A percentile compares a stretch with the other conserved stretches of the same genome.
phyloP scores from a whole-genome alignment of 2,329 filamentous ascomycete genomes.

The Cytospora leucostoma region DNA sequence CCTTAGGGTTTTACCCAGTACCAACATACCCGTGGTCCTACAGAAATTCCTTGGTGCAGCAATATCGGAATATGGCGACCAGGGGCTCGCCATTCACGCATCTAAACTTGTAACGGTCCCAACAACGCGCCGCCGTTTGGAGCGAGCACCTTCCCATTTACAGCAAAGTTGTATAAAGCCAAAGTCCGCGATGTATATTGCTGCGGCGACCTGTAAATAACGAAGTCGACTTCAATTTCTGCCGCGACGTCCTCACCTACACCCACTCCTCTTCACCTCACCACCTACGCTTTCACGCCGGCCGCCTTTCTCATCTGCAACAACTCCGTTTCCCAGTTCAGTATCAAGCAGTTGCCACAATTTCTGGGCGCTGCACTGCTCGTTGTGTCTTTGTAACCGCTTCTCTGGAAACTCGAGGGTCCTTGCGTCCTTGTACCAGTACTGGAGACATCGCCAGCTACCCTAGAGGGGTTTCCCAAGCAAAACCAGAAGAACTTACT shows the following conservation, averaged over 20 bases:
- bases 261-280: background rate
- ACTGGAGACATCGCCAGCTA: background rate
- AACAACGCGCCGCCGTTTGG: background rate
- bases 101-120: background rate
- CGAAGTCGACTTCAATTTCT: background rate
- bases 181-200: background rate
- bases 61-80: too few relatives aligned
- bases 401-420: background rate
- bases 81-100: background rate
- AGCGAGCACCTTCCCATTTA: background rate
- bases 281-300: background rate
- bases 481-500: background rate
- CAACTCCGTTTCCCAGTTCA: too few relatives aligned
- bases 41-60: too few relatives aligned
- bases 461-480: background rate
- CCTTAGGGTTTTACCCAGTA: background rate
- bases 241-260: background rate
- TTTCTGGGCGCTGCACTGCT: too few relatives aligned
- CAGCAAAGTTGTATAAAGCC: background rate
- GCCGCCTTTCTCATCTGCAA: too few relatives aligned
- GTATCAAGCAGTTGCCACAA: too few relatives aligned
- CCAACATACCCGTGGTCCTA: background rate
- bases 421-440: background rate
- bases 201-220: slow-evolving; percentile 8
- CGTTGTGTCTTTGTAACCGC: background rate